These are phyloP conservation scores for Hypsizygus marmoreus DNA, from an alignment of 768 basidiomycete genomes.

Conservation along the genomic window DNA sequence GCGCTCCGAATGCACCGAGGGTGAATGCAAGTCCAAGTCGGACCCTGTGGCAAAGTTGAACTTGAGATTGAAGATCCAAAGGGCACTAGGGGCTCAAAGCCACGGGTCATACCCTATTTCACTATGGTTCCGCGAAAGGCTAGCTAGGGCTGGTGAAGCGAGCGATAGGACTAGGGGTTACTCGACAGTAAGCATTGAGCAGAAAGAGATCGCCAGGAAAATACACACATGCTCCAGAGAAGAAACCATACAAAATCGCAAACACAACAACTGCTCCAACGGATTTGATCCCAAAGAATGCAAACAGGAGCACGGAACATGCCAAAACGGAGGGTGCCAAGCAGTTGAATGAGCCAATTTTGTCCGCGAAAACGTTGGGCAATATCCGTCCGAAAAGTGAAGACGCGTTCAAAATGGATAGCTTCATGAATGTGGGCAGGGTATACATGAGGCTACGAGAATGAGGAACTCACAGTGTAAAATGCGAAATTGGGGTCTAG, in stretches of 20 bases:
- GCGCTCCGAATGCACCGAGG: slow-evolving; percentile 1
- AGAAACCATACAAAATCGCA: slow-evolving; percentile 48
- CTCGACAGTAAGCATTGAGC: slow-evolving; percentile 30
- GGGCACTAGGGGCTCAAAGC: no score
- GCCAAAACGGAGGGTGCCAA: slow-evolving; percentile 27
- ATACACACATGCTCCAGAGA: not conserved
- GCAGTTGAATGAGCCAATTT: no score
- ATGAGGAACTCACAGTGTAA: no score
- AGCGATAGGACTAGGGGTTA: slow-evolving; percentile 17
- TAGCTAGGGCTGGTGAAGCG: not conserved
- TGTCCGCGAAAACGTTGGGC: no score
- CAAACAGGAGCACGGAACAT: slow-evolving; percentile 44
- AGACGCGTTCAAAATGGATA: no score
- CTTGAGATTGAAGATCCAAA: no score
- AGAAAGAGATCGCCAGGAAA: not conserved
- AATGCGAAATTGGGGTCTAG: no score
- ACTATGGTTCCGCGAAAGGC: not conserved
- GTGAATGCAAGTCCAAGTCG: slow-evolving; percentile 4
- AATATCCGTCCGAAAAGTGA: no score
- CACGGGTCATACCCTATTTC: no score
- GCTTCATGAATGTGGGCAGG: no score
- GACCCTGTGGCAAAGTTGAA: slow-evolving; percentile 3
- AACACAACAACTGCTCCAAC: slow-evolving; percentile 41
- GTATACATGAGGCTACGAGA: no score
- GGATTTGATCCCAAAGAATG: slow-evolving; percentile 41